Evolutionary conservation across 371 early-diverging fungal species (phyloP).

Genomic region (Apophysomyces trapeziformis): DNA sequence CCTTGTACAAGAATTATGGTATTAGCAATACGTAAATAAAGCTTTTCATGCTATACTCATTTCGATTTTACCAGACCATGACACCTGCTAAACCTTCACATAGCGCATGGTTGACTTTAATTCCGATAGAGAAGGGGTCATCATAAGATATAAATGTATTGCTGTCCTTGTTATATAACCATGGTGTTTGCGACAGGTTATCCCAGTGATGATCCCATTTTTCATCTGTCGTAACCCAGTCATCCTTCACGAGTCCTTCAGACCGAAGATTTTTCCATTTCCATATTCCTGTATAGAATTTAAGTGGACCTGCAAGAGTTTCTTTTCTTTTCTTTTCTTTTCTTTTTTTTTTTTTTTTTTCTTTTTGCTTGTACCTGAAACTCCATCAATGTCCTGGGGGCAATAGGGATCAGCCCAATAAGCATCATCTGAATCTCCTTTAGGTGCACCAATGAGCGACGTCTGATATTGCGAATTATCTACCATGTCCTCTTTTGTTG

Average conservation of each 20-base stretch:
- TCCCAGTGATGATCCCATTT: constrained; percentile 69
- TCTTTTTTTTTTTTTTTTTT: background rate
- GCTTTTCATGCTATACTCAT: background rate
- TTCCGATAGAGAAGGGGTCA: constrained; percentile 58
- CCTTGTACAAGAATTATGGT: constrained; percentile 22
- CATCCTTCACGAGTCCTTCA: constrained; percentile 48
- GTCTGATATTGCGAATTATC: constrained; percentile 41
- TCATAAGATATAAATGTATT: constrained; percentile 69
- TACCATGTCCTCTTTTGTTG: constrained; percentile 56
- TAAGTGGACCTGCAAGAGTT: too few relatives aligned
- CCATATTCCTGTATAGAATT: constrained; percentile 54
- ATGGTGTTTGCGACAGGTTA: constrained; percentile 66
- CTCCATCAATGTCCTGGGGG: constrained; percentile 35
- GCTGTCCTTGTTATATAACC: constrained; percentile 65
- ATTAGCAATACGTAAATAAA: background rate
- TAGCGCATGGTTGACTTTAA: constrained; percentile 64
- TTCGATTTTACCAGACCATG: constrained; percentile 62
- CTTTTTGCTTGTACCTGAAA: constrained; percentile 29
- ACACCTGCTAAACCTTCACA: constrained; percentile 61
- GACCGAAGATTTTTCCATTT: constrained; percentile 67
- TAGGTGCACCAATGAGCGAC: constrained; percentile 45
- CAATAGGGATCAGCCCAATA: constrained; percentile 52
- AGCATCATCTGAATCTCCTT: constrained; percentile 58
- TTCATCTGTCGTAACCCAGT: constrained; percentile 43
- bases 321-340: too few relatives aligned